phyloP scores from a whole-genome alignment of 2,329 filamentous ascomycete genomes.

The Fusarium sp. region DNA sequence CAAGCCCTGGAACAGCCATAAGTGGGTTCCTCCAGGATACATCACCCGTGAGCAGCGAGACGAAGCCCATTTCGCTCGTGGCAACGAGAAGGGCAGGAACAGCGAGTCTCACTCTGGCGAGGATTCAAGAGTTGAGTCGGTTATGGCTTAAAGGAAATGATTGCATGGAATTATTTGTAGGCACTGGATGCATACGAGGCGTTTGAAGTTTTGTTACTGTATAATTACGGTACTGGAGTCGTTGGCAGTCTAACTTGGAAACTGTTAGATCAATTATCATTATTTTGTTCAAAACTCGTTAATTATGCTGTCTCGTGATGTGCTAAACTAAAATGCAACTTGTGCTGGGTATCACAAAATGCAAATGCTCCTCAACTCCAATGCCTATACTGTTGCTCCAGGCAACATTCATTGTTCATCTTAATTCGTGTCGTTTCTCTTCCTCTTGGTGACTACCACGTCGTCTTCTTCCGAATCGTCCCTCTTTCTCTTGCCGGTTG shows the following conservation, averaged over 20 bases:
- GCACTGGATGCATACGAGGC: constrained; percentile 30
- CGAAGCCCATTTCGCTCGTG: constrained; percentile 43
- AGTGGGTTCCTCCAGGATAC: constrained; percentile 64
- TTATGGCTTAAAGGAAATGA: constrained; percentile 30
- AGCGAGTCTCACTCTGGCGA: constrained; percentile 42
- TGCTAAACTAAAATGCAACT: background rate
- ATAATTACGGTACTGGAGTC: constrained; percentile 18
- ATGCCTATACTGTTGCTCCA: background rate
- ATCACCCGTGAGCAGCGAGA: constrained; percentile 55
- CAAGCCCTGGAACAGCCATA: constrained; percentile 70
- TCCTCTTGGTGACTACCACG: background rate
- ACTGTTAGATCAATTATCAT: constrained; percentile 24
- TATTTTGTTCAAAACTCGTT: background rate
- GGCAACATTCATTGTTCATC: background rate
- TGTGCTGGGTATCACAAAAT: background rate
- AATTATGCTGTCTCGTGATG: constrained; percentile 1
- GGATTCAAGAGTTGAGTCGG: constrained; percentile 35
- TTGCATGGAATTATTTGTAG: background rate
- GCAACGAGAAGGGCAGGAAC: constrained; percentile 41
- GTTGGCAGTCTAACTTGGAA: background rate
- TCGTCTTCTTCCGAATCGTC: background rate
- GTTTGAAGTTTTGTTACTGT: constrained; percentile 29
- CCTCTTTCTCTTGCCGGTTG: background rate
- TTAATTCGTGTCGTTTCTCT: background rate
- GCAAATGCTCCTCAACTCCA: background rate